These are phyloP conservation scores for Yarrowia sp. DNA, from an alignment of 805 yeast species.

Conservation along the genomic window DNA sequence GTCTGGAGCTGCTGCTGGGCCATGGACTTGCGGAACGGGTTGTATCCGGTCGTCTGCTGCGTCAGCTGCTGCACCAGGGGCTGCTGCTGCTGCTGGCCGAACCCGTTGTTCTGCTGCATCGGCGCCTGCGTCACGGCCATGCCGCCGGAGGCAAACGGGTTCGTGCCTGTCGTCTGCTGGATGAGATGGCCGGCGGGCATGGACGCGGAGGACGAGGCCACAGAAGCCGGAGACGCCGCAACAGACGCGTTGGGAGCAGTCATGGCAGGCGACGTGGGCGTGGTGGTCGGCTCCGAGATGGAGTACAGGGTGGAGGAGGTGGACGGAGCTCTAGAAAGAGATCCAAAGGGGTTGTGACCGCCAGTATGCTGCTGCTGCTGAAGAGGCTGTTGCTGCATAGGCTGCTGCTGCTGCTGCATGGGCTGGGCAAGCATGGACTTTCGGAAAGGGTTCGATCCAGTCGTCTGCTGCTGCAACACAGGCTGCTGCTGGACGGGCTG, in stretches of 20 bases:
- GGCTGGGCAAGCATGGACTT: conserved; percentile 13
- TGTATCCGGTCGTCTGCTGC: conserved; percentile 60
- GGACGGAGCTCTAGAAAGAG: conserved; percentile 45
- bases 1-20: conserved; percentile 47
- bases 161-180: conserved; percentile 50
- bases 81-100: conserved; percentile 35
- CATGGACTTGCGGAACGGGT: conserved; percentile 60
- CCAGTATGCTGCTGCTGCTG: conserved; percentile 36
- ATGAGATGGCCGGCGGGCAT: conserved; percentile 40
- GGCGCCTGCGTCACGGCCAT: conserved; percentile 25
- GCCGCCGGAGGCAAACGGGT: conserved; percentile 54
- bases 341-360: conserved; percentile 42
- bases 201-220: conserved; percentile 39
- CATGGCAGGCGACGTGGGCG: conserved; percentile 45
- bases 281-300: conserved; percentile 35
- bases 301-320: conserved; percentile 41
- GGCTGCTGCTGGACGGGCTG: conserved; percentile 14
- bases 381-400: conserved; percentile 2
- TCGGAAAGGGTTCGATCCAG: conserved; percentile 3
- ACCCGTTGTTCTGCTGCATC: conserved; percentile 38
- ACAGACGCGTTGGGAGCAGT: conserved; percentile 45
- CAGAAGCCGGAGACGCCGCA: conserved; percentile 28
- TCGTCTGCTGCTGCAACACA: conserved; percentile 18
- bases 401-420: conserved; percentile 6
- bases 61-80: conserved; percentile 43